Evolutionary conservation across 805 yeast species (phyloP), one percentile per base, ranked within the genome.

Genomic region (Candida krabiensis): DNA sequence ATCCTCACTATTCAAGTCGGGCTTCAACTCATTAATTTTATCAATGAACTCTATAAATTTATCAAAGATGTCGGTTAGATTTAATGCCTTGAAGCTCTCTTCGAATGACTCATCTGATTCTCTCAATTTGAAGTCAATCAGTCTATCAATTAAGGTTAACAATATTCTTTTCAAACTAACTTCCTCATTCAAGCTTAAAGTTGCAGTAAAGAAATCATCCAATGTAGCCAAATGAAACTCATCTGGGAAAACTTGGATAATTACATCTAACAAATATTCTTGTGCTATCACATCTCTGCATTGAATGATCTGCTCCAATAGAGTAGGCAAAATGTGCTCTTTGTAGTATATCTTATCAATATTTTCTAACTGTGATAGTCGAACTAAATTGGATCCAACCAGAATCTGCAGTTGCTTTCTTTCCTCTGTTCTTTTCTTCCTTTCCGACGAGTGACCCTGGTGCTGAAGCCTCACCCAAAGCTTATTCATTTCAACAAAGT

Each of bases 401-500:
- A 93, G 72, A 40, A 90, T 88, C 64, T 87, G 90, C 46, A 93
- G 72, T 62, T 93, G 97, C 53, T 82, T 80, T 16, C 99, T 73
- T 63, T 93, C 98, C 43, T 71, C 73, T 16, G 73, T 75, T 40
- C 97, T 73, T 58, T 83, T 77, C 26, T 71, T 78, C 27, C 86
- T 74, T 52, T 91, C 96, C 28, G 85, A 75, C 3, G 91, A 77
- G 45, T 88, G 96, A 2, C 98, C 98, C 62, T 89, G 96, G 59
- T 90, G 96, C 64, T 91, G 98, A 48, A 90, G 69, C 35, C 99
- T 75, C 4, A 93, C 98, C 99, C 99, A 93, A 32, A 93, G 70
- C 61, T 93, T 93, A 67, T 93, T 93, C 99, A 93, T 93, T 60
- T 93, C 99, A 40, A 91, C 80, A 60, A 93, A 93, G 60, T 93